phyloP scores from a whole-genome alignment of 2,329 filamentous ascomycete genomes.

The Cordyceps javanica region DNA sequence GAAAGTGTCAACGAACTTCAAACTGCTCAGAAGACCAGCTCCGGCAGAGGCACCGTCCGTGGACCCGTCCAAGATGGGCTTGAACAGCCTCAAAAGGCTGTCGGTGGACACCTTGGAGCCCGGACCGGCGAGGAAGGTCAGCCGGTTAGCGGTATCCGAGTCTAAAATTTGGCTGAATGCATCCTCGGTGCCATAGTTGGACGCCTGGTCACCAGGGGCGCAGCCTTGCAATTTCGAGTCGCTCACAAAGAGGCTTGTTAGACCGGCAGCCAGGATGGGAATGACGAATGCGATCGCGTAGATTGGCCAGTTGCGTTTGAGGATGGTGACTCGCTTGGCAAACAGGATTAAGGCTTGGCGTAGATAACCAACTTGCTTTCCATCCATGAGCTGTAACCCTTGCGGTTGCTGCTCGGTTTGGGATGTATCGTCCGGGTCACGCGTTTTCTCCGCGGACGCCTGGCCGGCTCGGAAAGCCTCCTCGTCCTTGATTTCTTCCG shows the following conservation, averaged over 20 bases:
- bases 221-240: conserved; percentile 48
- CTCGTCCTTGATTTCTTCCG: conserved; percentile 67
- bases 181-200: conserved; percentile 32
- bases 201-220: conserved; percentile 41
- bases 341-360: conserved; percentile 71
- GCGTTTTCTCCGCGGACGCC: conserved; percentile 18
- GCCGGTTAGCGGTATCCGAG: neutral
- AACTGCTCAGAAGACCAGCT: conserved; percentile 18
- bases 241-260: conserved; percentile 71
- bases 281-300: conserved; percentile 69
- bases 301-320: conserved; percentile 72
- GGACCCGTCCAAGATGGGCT: conserved; percentile 32
- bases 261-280: conserved; percentile 70
- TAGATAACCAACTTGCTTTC: conserved; percentile 61
- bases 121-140: conserved; percentile 29
- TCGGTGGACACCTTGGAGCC: conserved; percentile 30
- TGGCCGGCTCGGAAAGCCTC: conserved; percentile 24
- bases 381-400: conserved; percentile 56
- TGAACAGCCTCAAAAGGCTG: conserved; percentile 29
- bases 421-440: conserved; percentile 16
- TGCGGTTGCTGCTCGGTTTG: conserved; percentile 22
- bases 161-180: conserved; percentile 32
- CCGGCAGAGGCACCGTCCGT: conserved; percentile 17
- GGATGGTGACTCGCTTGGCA: conserved; percentile 67
- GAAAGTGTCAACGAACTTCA: conserved; percentile 56